Evolutionary conservation across 2,329 filamentous ascomycete species (phyloP), one percentile per base, ranked within the genome.

Genomic region (Metarhizium anisopliae): DNA sequence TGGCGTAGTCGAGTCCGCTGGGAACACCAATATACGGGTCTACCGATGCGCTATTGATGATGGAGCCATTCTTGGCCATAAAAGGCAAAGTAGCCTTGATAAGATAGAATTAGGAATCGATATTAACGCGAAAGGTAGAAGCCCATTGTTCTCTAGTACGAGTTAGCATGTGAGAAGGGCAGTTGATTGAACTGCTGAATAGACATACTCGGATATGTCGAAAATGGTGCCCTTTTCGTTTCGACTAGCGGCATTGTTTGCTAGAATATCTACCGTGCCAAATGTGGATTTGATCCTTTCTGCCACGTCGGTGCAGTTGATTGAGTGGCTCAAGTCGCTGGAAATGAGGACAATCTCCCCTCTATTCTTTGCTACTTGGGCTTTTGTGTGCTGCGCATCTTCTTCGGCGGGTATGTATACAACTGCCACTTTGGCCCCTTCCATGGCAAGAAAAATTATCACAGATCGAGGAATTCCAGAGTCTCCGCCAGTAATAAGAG

Each of bases 401-500:
- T 60, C 56, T 51, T 60, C 60, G 10, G 55, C 55, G 13, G 57
- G 57, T 7, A 62, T 53, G 25, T 60, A 62, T 36, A 56, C 56
- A 32, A 62, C 59, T 8, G 58, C 57, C 7, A 59, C 57, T 16
- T 55, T 47, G 13, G 60, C 60, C 2, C 59, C 60, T 47, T 62
- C 60, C 11, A 55, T 55, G 30, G 52, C 51, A 29, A 57, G 59
- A 14, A 56, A 50, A 30, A 62, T 57, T 1, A 43, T 56, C 10
- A 60, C 51, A 3, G 60, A 51, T 6, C 59, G 47, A 2, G 59
- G 57, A 16, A 62, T 58, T 14, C 60, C 59, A 10, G 80, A 85
- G 69, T 91, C 87, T 4, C 88, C 87, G 7, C 87, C 87, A 0
- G 87, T 90, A 63, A 91, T 90, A 56, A 91, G 70, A 13, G 87